Percentiles rank a stretch among this genome's conserved stretches.
Conservation (phyloP, 345 rosid genomes). For the Boechera retrofracta region DNA sequence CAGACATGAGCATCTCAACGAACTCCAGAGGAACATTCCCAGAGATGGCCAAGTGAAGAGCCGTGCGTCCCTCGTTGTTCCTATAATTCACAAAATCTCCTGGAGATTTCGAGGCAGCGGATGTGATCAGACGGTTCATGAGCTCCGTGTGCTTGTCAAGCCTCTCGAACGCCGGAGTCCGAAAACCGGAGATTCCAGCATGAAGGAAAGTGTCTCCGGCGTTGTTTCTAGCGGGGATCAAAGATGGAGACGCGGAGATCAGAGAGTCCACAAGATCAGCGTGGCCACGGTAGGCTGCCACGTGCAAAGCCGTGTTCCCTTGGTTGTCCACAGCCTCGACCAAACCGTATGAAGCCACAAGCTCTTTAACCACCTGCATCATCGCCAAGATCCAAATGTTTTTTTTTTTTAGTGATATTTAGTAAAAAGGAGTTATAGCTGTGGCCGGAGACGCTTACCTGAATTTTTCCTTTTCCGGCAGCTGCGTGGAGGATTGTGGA, state of each 20-base stretch:
- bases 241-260: constrained; percentile 56
- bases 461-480: constrained; percentile 80
- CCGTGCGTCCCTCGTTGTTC: constrained; percentile 72
- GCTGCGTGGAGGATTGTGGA: constrained; percentile 93
- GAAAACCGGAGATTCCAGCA: constrained; percentile 76
- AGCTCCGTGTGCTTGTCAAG: constrained; percentile 76
- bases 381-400: neutral
- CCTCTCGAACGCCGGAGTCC: constrained; percentile 72
- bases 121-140: constrained; percentile 60
- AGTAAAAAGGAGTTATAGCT: no score
- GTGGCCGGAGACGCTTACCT: constrained; percentile 48
- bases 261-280: constrained; percentile 63
- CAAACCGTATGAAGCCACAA: constrained; percentile 57
- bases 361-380: constrained; percentile 69
- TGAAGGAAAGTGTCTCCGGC: constrained; percentile 87
- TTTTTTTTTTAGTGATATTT: no score
- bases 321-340: constrained; percentile 56
- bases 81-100: constrained; percentile 58
- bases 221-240: constrained; percentile 58
- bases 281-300: constrained; percentile 80
- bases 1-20: constrained; percentile 75
- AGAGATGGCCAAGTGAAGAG: constrained; percentile 81
- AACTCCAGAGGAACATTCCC: constrained; percentile 68
- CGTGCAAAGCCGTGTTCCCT: constrained; percentile 82
- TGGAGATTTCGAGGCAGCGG: constrained; percentile 45